Percentiles rank a stretch among this genome's conserved stretches.
Evolutionary conservation across 163 green algal genomes (phyloP).

Genomic region (Chlorella variabilis): DNA sequence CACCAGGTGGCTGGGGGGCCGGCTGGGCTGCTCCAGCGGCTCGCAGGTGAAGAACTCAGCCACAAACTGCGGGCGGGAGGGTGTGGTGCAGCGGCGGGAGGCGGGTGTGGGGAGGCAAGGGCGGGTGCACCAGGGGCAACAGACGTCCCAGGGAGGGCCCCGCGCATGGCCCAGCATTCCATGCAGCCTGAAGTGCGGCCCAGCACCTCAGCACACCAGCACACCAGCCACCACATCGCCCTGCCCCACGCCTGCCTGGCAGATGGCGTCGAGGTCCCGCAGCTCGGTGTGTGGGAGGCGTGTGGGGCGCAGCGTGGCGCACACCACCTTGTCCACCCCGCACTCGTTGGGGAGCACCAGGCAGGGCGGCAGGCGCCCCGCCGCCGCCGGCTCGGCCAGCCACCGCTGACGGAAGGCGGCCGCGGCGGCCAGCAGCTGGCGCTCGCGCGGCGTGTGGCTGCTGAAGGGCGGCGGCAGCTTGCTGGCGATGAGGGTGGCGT

Average conservation of each 20-base stretch:
- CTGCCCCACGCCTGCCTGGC: no score
- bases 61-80: conserved; percentile 65
- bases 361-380: conserved; percentile 15
- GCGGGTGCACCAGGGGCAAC: no score
- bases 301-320: conserved; percentile 77
- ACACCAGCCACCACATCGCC: no score
- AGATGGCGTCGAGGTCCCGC: conserved; percentile 72
- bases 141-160: no score
- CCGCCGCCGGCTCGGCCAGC: background rate
- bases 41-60: conserved; percentile 84
- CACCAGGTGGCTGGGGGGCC: conserved; percentile 73
- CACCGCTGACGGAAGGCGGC: conserved; percentile 1
- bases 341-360: conserved; percentile 86
- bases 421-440: conserved; percentile 52
- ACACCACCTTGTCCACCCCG: conserved; percentile 82
- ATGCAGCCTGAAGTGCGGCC: no score
- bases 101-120: background rate
- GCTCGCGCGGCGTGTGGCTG: background rate
- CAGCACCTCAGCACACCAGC: no score
- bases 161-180: no score
- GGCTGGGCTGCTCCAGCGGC: conserved; percentile 73
- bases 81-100: background rate
- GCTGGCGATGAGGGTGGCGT: background rate
- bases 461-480: conserved; percentile 26
- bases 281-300: conserved; percentile 77